phyloP scores from a whole-genome alignment of 495 filamentous ascomycete species.

The Tuber borchii region DNA sequence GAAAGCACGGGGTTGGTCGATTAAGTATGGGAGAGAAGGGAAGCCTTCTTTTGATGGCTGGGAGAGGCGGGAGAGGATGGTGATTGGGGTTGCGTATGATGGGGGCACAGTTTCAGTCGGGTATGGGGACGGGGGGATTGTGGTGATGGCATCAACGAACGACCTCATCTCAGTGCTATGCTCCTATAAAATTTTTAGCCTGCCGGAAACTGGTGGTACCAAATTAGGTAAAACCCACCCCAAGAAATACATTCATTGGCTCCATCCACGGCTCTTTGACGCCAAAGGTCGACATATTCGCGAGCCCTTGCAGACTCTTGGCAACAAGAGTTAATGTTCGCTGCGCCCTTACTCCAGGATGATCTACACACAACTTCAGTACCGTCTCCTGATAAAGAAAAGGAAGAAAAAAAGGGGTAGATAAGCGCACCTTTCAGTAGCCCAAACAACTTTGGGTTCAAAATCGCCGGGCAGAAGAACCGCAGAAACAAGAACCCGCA shows the following conservation, averaged over 20 bases:
- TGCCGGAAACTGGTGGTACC: not conserved
- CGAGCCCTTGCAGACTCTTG: slow-evolving; percentile 90
- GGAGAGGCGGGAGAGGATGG: slow-evolving; percentile 78
- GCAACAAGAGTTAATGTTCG: slow-evolving; percentile 88
- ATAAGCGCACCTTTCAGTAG: slow-evolving; percentile 62
- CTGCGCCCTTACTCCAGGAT: slow-evolving; percentile 78
- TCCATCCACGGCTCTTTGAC: slow-evolving; percentile 99
- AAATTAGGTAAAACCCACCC: slow-evolving; percentile 15
- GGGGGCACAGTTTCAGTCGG: slow-evolving; percentile 62
- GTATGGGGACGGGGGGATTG: slow-evolving; percentile 60
- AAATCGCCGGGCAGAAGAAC: slow-evolving; percentile 91
- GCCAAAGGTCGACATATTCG: slow-evolving; percentile 88
- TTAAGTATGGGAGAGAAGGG: slow-evolving; percentile 85
- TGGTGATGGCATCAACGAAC: slow-evolving; percentile 80
- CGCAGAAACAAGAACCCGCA: slow-evolving; percentile 94
- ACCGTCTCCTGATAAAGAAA: not conserved
- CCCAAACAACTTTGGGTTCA: slow-evolving; percentile 95
- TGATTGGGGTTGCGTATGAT: slow-evolving; percentile 85
- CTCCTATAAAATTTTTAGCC: slow-evolving; percentile 46
- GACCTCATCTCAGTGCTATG: slow-evolving; percentile 65
- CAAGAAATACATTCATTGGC: slow-evolving; percentile 81
- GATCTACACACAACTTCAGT: slow-evolving; percentile 52
- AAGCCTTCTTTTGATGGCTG: slow-evolving; percentile 84
- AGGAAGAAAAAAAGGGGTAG: not conserved
- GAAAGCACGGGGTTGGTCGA: slow-evolving; percentile 83